Evolutionary conservation across 2,329 filamentous ascomycete genomes (phyloP), one percentile per base, ranked within the genome.

Genomic region (Clonostachys rhizophaga): DNA sequence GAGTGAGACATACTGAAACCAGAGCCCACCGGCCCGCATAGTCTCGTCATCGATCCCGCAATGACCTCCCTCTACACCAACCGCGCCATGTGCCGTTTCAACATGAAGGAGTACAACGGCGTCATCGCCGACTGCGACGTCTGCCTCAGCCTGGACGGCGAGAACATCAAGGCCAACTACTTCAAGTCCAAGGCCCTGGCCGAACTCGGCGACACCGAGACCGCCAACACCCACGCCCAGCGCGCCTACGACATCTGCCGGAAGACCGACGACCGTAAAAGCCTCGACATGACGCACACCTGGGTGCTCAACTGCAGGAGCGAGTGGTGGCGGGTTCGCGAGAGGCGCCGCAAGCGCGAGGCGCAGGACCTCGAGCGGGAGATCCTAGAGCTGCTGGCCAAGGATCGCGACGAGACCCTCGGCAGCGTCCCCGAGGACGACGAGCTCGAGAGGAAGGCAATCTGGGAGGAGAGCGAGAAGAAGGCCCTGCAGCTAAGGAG

Each of bases 1-100:
- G 10, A 16, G 34, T 13, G 8, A 20, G 16, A 14, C 6, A 42
- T 47, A 34, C 12, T 18, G 13, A 36, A n/a, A 37, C 33, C 33
- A 43, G 18, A 12, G 36, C 47, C 17, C 24, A 37, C 34, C 45
- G 34, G 34, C 8, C 18, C 37, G 45, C 39, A 33, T 55, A 89
- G 85, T 39, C 91, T 96, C 56, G 82, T 87, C 57, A 82, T 84
- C 61, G 89, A 95, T 66, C 78, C 87, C 5, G 78, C 74, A 47
- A 94, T 95, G 61, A 81, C 87, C 2, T 75, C 86, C 33, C 78
- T 96, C 44, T 96, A 91, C 69, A 92, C 90, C 37, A 97, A 96
- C 69, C 88, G 91, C 46, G 89, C 91, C 45, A 87, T 96, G 69
- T 84, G 87, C 5, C 82, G 91, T 39, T 74, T 94, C 49, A 88